Evolutionary conservation across 2,329 filamentous ascomycete species (phyloP).

Genomic region (Aspergillus brasiliensis): DNA sequence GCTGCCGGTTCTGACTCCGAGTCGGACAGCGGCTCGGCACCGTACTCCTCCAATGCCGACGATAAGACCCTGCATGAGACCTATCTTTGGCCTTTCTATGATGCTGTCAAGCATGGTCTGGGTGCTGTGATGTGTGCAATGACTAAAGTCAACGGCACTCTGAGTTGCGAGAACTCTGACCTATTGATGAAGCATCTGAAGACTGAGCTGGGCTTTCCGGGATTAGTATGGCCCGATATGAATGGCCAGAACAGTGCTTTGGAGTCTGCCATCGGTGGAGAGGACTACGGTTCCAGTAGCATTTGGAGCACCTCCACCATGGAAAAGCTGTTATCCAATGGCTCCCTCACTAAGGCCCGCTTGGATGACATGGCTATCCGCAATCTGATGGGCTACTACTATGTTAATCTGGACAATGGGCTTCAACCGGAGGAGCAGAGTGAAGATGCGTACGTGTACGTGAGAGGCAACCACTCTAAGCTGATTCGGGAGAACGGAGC

Average conservation of each 20-base stretch:
- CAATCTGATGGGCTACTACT: conserved; percentile 51
- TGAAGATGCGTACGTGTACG: conserved; percentile 39
- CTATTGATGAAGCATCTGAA: conserved; percentile 15
- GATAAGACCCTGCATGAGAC: conserved; percentile 18
- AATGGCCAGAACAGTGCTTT: conserved; percentile 10
- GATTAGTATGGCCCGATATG: conserved; percentile 17
- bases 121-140: conserved; percentile 21
- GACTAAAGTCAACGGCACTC: conserved; percentile 13
- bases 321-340: conserved; percentile 31
- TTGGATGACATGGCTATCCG: conserved; percentile 52
- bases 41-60: conserved; percentile 17
- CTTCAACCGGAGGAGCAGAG: neutral
- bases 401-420: conserved; percentile 30
- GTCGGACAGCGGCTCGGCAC: neutral
- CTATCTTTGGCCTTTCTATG: conserved; percentile 20
- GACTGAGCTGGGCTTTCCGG: conserved; percentile 17
- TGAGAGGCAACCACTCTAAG: conserved; percentile 47
- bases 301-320: conserved; percentile 11
- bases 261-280: conserved; percentile 3
- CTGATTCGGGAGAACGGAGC: conserved; percentile 53
- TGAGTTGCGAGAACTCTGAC: conserved; percentile 14
- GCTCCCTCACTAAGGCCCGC: conserved; percentile 41
- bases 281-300: conserved; percentile 11
- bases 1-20: neutral
- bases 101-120: conserved; percentile 14